Evolutionary conservation across 73 alveolate species (phyloP).

Genomic region (Symbiodinium pilosum): DNA sequence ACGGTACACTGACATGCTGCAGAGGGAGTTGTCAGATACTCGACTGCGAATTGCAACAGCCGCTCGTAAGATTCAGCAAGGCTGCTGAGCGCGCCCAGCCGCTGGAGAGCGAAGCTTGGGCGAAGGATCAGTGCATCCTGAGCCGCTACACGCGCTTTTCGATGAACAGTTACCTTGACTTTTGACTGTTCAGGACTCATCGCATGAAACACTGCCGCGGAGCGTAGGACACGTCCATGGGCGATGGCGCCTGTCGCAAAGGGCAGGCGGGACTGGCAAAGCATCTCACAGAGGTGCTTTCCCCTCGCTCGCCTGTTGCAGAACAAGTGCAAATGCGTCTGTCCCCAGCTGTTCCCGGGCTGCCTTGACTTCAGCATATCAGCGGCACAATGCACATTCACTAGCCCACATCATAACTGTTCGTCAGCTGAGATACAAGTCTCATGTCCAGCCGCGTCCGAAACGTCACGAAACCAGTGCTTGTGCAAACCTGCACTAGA

Average conservation of each 20-base stretch:
- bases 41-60: no score
- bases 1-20: no score
- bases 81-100: conserved; percentile 64
- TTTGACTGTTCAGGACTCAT: no score
- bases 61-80: not conserved
- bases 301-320: conserved; percentile 17
- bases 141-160: no score
- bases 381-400: no score
- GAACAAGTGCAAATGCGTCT: conserved; percentile 49
- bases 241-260: conserved; percentile 18
- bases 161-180: no score
- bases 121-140: conserved; percentile 42
- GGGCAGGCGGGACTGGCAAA: not conserved
- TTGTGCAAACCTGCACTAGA: conserved; percentile 62
- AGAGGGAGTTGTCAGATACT: no score
- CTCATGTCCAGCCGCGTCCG: conserved; percentile 73
- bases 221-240: conserved; percentile 44
- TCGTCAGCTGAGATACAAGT: not conserved
- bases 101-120: conserved; percentile 58
- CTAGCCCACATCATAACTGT: no score
- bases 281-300: not conserved
- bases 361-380: no score
- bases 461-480: conserved; percentile 70
- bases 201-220: not conserved
- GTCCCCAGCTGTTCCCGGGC: conserved; percentile 84